A percentile compares a stretch with the other conserved stretches of the same genome.
Evolutionary conservation across 106 monocot genomes (phyloP).

Genomic region (Gastrodia elata): DNA sequence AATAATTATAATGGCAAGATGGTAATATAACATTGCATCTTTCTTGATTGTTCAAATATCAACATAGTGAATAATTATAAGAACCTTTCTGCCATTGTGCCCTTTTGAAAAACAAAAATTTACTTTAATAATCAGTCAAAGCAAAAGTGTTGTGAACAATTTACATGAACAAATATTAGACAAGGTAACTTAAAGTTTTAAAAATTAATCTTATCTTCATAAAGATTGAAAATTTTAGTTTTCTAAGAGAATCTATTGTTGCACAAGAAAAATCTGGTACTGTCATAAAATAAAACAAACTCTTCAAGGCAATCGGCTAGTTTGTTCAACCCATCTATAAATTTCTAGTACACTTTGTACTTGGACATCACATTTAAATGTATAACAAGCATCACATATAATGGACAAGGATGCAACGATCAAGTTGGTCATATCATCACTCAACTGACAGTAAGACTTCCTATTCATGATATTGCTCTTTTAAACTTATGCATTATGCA

Average conservation of each 20-base stretch:
- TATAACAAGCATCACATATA: too few relatives aligned
- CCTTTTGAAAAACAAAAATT: not conserved
- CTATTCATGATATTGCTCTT: not conserved
- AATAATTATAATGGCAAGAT: too few relatives aligned
- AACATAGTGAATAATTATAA: not conserved
- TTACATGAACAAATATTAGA: not conserved
- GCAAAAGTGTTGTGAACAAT: not conserved
- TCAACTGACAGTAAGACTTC: too few relatives aligned
- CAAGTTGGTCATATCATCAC: not conserved
- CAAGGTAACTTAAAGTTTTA: not conserved
- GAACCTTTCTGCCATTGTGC: not conserved
- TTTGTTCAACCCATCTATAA: not conserved
- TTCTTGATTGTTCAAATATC: not conserved
- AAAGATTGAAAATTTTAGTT: not conserved
- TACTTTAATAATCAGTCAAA: not conserved
- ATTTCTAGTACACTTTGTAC: too few relatives aligned
- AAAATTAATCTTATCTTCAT: not conserved
- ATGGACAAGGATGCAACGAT: not conserved
- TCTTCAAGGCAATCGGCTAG: not conserved
- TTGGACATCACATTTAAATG: too few relatives aligned
- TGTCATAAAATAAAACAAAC: not conserved
- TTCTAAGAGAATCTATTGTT: not conserved
- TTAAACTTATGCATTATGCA: not conserved
- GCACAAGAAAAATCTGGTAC: not conserved
- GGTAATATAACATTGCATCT: not conserved